Evolutionary conservation across 2,329 filamentous ascomycete species (phyloP).

Genomic region (Pseudocercospora vitis): DNA sequence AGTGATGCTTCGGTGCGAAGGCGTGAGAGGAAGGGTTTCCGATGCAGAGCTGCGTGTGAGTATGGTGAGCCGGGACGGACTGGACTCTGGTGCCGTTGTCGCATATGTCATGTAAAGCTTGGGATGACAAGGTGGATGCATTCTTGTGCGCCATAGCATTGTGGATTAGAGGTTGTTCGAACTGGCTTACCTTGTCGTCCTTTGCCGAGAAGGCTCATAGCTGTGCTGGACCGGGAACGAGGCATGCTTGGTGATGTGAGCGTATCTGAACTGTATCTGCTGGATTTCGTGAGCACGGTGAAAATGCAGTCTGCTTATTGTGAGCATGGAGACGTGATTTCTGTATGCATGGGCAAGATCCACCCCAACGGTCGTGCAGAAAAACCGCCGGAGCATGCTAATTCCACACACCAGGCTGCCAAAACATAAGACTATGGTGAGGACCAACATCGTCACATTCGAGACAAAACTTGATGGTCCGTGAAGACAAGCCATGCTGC

Average conservation of each 20-base stretch:
- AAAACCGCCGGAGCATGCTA: background rate
- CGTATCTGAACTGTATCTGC: background rate
- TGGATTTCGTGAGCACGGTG: background rate
- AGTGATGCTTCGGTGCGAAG: slow-evolving; percentile 2
- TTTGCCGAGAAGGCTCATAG: slow-evolving; percentile 7
- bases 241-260: background rate
- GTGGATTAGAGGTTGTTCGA: too few relatives aligned
- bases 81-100: background rate
- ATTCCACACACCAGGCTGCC: too few relatives aligned
- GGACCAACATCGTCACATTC: too few relatives aligned
- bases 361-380: background rate
- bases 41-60: background rate
- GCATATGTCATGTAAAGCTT: background rate
- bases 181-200: background rate
- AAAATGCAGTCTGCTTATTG: background rate
- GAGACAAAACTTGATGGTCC: too few relatives aligned
- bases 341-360: background rate
- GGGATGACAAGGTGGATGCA: background rate
- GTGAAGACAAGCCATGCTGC: too few relatives aligned
- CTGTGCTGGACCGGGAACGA: background rate
- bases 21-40: background rate
- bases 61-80: background rate
- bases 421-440: too few relatives aligned
- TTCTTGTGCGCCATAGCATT: too few relatives aligned
- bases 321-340: background rate